Evolutionary conservation across 495 filamentous ascomycete species (phyloP), one percentile per base, ranked within the genome.

Genomic region (Astrothelium macrocarpum): DNA sequence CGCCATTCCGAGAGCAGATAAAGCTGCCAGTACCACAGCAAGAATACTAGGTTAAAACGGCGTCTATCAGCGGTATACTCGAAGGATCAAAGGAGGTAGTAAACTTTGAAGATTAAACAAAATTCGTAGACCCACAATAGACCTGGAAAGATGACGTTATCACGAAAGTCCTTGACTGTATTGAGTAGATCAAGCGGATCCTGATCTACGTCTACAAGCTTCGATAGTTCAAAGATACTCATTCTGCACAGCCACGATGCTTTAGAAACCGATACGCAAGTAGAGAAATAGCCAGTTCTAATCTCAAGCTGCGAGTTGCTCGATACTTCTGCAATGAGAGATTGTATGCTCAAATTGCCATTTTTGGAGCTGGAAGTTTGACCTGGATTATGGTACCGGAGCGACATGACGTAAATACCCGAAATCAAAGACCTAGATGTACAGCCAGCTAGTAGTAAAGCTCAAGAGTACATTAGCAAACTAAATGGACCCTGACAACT

Each of bases 251-350:
- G 18, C 43, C 43, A 49, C n/a, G 43, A 49, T 49, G 43, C 43
- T 49, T 18, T 49, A 10, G 43, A 49, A 49, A 49, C 9, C n/a
- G 43, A 49, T 49, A 20, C n/a, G n/a, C 43, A 49, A 18, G n/a
- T 49, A 18, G 43, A 49, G 43, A 49, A 49, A 49, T 49, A 49
- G 43, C 43, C 43, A 49, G 43, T 49, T 20, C 43, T 49, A 18
- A 9, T 49, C 18, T 49, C 43, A 49, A 49, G 43, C 10, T 49
- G 43, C 18, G 43, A 49, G 43, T 20, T 49, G 43, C 11, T 49
- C n/a, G 43, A 4, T 20, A 18, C 43, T 10, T 49, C n/a, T 49
- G 18, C 43, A 49, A 20, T 3, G n/a, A 49, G 9, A 20, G 43
- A 49, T 49, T 20, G 11, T 11, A 49, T 49, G 18, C n/a, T 20